Conservation (phyloP, 345 rosid genomes). For the Nephelium lappaceum region DNA sequence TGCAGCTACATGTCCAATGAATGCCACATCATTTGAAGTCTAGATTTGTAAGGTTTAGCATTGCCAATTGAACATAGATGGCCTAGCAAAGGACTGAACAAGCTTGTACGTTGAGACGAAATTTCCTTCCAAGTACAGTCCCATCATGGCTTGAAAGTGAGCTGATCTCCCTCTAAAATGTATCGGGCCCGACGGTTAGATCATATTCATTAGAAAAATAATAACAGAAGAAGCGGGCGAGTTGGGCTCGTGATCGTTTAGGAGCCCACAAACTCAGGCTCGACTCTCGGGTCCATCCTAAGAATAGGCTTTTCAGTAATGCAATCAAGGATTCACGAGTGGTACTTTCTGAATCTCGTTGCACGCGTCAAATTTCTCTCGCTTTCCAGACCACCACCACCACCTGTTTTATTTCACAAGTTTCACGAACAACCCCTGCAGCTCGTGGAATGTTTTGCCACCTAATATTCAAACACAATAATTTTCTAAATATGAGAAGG, state of each 20-base stretch:
- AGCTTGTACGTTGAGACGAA: too few species aligned
- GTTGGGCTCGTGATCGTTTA: not conserved
- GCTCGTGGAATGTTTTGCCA: too few species aligned
- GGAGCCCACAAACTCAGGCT: slow-evolving; percentile 8
- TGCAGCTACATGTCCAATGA: too few species aligned
- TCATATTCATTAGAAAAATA: not conserved
- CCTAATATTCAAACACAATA: too few species aligned
- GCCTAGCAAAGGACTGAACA: too few species aligned
- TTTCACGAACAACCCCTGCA: too few species aligned
- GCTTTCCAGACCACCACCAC: not conserved
- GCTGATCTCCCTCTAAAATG: not conserved
- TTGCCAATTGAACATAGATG: too few species aligned
- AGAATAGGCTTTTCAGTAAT: not conserved
- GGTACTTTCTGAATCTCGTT: too few species aligned
- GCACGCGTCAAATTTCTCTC: slow-evolving; percentile 15
- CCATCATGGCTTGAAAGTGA: not conserved
- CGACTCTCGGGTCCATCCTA: slow-evolving; percentile 7
- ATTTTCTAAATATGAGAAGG: too few species aligned
- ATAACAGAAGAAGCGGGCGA: not conserved
- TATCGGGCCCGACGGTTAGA: not conserved
- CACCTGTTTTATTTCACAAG: too few species aligned
- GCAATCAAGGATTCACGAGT: slow-evolving; percentile 7
- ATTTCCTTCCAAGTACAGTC: not conserved
- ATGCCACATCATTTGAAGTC: too few species aligned
- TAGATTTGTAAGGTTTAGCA: too few species aligned